A percentile compares a stretch with the other conserved stretches of the same genome.
Conservation (phyloP, 495 filamentous ascomycete genomes). For the Chlorociboria aeruginascens region DNA sequence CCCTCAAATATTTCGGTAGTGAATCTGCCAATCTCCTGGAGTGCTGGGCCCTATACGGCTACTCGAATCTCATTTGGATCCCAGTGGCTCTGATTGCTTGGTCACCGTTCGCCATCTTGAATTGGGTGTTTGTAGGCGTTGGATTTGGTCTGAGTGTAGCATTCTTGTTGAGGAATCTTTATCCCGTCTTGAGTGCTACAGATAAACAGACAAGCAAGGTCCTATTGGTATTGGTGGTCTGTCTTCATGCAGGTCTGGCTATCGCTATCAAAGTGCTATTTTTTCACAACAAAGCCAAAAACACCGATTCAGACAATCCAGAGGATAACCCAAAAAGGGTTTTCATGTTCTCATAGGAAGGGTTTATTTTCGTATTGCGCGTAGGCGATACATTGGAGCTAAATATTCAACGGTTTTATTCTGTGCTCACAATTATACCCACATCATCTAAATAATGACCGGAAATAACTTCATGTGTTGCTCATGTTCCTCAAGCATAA, state of each 20-base stretch:
- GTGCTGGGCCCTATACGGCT: slow-evolving; percentile 89
- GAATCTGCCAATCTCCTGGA: slow-evolving; percentile 84
- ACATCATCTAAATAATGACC: background rate
- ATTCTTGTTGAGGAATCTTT: slow-evolving; percentile 85
- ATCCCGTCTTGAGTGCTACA: slow-evolving; percentile 85
- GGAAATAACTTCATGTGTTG: background rate
- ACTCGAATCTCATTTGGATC: slow-evolving; percentile 93
- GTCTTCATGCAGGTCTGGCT: slow-evolving; percentile 74
- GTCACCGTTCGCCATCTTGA: slow-evolving; percentile 71
- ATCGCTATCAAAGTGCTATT: slow-evolving; percentile 93
- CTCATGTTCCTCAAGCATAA: background rate
- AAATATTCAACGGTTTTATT: no score
- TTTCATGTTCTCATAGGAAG: slow-evolving; percentile 10
- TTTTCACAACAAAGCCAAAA: slow-evolving; percentile 70
- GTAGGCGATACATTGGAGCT: background rate
- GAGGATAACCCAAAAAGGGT: slow-evolving; percentile 18
- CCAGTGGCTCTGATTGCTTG: slow-evolving; percentile 85
- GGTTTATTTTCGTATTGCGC: background rate
- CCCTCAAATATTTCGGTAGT: slow-evolving; percentile 85
- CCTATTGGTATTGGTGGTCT: slow-evolving; percentile 70
- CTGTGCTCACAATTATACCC: no score
- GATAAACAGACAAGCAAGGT: slow-evolving; percentile 86
- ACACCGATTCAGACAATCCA: slow-evolving; percentile 28
- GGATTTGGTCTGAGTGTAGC: slow-evolving; percentile 78
- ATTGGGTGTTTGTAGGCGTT: slow-evolving; percentile 85